phyloP scores from a whole-genome alignment of 768 basidiomycete species.

The Suillus paluster region DNA sequence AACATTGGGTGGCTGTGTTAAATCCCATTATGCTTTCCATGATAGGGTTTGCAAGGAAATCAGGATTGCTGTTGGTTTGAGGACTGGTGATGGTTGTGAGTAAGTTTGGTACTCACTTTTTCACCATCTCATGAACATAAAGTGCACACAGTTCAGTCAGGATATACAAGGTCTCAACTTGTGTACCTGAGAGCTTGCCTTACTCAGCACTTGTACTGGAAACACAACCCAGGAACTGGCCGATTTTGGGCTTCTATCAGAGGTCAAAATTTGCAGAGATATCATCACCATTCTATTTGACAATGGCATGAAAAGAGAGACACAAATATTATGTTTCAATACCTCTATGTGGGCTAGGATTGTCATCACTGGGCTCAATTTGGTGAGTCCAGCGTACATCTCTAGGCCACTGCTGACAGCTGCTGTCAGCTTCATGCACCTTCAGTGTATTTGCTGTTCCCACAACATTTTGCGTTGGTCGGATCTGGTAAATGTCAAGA shows the following conservation, averaged over 20 bases:
- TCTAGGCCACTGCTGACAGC: background rate
- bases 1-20: slow-evolving; percentile 35
- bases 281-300: slow-evolving; percentile 23
- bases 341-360: background rate
- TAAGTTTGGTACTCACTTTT: slow-evolving; percentile 14
- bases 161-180: slow-evolving; percentile 24
- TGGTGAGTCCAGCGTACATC: background rate
- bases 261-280: slow-evolving; percentile 28
- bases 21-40: slow-evolving; percentile 42
- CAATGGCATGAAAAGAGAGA: background rate
- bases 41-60: slow-evolving; percentile 21
- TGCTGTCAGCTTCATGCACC: background rate
- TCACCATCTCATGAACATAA: background rate
- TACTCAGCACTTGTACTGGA: slow-evolving; percentile 19
- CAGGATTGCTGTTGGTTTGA: slow-evolving; percentile 26
- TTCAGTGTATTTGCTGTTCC: background rate
- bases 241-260: slow-evolving; percentile 17
- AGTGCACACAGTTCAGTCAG: slow-evolving; percentile 25
- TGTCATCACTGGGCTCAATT: background rate
- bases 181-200: slow-evolving; percentile 11
- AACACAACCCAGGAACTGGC: slow-evolving; percentile 22
- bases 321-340: background rate
- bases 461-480: background rate
- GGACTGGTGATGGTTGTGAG: slow-evolving; percentile 18
- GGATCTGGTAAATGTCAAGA: background rate